Evolutionary conservation across 306 rosid species (phyloP), one percentile per base, ranked within the genome.

Genomic region (Medicago truncatula): DNA sequence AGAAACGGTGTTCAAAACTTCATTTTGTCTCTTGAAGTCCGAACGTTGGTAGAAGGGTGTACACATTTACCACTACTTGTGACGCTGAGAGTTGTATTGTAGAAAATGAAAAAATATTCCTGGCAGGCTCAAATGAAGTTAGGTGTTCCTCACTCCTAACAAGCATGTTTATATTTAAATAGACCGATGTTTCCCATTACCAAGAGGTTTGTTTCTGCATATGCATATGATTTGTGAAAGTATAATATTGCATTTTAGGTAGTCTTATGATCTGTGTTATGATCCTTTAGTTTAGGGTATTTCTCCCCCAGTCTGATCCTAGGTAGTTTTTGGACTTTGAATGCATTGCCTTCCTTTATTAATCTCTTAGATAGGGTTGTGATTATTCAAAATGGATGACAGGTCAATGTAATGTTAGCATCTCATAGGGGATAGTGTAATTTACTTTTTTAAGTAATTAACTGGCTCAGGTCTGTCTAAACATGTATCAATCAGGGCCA

Each of bases 371-470:
- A 4, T 9, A 46, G 28, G 56, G 46, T 39, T 67, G 15, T 66
- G 25, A 10, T 46, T 67, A 44, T 69, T 31, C 28, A 49, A 69
- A 69, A 28, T 47, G 61, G 20, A 49, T 15, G 60, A 50, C 60
- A 49, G 20, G 74, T n/a, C 74, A 49, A 8, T 69, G 46, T 49
- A 9, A 66, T 66, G 41, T 18, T 18, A 69, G 43, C 74, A 69
- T 69, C 59, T 69, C 43, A 25, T 9, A 31, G 60, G 25, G 28
- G 58, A 28, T 15, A 49, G n/a, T 47, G 28, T 69, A 69, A 69
- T 69, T 25, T 69, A 49, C 28, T 49, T 38, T 34, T 66, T 52
- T 23, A 63, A 43, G 65, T 41, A 76, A 80, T 80, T 47, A 50
- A 44, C 52, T 2, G 20, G 60, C 52, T 79, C 16, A 8, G 49